These are phyloP conservation scores for Ligustrum vulgare DNA, from an alignment of 257 asterid species.

Conservation along the genomic window DNA sequence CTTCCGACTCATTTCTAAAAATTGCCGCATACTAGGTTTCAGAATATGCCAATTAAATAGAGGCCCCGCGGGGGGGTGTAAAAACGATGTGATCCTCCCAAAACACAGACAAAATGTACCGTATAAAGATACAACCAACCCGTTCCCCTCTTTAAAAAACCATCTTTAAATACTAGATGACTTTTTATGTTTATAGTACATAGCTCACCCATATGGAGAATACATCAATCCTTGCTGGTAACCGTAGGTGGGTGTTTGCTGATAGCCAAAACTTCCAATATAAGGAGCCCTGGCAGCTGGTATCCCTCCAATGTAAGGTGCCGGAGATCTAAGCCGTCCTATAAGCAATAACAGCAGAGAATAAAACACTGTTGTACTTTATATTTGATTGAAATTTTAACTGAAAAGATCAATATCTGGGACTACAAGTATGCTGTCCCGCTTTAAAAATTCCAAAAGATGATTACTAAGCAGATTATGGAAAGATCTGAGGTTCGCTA, in stretches of 20 bases:
- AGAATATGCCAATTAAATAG: no score
- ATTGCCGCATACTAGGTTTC: no score
- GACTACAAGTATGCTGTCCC: background rate
- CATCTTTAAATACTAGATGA: background rate
- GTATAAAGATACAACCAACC: no score
- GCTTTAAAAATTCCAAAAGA: background rate
- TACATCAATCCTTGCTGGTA: conserved; percentile 88
- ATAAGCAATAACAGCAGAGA: conserved; percentile 27
- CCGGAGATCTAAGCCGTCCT: conserved; percentile 83
- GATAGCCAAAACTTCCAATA: conserved; percentile 73
- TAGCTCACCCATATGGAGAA: conserved; percentile 86
- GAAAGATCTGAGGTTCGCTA: background rate
- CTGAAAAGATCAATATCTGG: background rate
- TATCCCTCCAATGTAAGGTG: conserved; percentile 68
- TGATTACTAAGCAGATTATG: background rate
- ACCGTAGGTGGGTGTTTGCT: conserved; percentile 77
- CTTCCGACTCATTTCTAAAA: no score
- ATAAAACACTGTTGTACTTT: background rate
- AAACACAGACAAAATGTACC: no score
- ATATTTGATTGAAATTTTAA: background rate
- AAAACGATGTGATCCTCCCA: no score
- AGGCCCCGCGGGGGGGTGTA: no score
- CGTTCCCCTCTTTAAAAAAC: background rate
- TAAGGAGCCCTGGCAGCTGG: conserved; percentile 83
- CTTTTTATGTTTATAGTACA: background rate